Evolutionary conservation across 164 flowering plant genomes (phyloP).

Genomic region (Stephania cephalantha): DNA sequence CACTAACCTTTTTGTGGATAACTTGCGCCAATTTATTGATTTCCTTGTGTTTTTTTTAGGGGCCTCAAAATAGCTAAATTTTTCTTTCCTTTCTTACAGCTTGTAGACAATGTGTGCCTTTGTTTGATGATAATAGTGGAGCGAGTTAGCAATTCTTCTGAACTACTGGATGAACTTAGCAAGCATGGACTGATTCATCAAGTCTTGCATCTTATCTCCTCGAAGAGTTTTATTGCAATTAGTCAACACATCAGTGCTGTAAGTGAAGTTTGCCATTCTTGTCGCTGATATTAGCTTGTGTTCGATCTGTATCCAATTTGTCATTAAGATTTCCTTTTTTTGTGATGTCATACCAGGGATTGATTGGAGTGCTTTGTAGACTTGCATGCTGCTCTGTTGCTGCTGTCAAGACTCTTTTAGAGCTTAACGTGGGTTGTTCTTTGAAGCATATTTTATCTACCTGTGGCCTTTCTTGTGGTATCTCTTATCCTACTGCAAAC

Average conservation of each 20-base stretch:
- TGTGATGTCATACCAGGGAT: conserved; percentile 41
- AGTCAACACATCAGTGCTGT: conserved; percentile 52
- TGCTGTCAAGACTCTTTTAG: conserved; percentile 64
- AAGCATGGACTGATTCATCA: conserved; percentile 67
- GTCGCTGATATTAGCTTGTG: conserved; percentile 1
- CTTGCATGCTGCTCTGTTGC: conserved; percentile 65
- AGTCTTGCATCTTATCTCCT: conserved; percentile 43
- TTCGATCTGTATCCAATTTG: neutral
- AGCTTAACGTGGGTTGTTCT: conserved; percentile 60
- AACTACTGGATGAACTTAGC: conserved; percentile 63
- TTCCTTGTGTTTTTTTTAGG: neutral
- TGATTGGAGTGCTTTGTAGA: conserved; percentile 67
- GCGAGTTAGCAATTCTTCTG: conserved; percentile 40
- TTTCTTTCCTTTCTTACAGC: conserved; percentile 31
- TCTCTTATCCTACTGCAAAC: conserved; percentile 29
- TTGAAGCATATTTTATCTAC: conserved; percentile 57
- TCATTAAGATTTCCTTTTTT: conserved; percentile 5
- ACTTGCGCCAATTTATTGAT: neutral
- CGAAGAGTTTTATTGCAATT: conserved; percentile 47
- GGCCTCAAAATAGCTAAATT: neutral
- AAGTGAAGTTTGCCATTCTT: conserved; percentile 19
- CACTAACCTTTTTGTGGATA: neutral
- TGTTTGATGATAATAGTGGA: conserved; percentile 69
- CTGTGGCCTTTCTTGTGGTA: conserved; percentile 43
- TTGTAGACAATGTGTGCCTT: conserved; percentile 63